phyloP scores from a whole-genome alignment of 1,284 basidiomycete genomes.

The Anthracocystis walkeri region DNA sequence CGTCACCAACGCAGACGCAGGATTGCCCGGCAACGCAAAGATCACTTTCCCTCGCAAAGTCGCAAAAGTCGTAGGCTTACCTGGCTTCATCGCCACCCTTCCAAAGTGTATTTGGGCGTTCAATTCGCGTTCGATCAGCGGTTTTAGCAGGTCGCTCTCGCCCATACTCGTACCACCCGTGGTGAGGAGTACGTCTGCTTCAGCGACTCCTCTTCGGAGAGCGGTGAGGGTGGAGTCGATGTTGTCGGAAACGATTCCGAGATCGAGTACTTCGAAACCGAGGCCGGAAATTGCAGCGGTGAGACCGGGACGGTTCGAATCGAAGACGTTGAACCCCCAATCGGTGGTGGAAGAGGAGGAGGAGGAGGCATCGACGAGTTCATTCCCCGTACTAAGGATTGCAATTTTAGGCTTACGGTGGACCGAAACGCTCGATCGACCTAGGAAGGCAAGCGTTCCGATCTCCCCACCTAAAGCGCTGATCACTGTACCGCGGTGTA shows the following conservation, averaged over 20 bases:
- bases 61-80: slow-evolving; percentile 80
- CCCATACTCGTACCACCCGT: slow-evolving; percentile 94
- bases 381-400: slow-evolving; percentile 85
- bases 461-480: slow-evolving; percentile 81
- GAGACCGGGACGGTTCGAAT: slow-evolving; percentile 85
- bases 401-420: slow-evolving; percentile 80
- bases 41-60: slow-evolving; percentile 74
- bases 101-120: slow-evolving; percentile 83
- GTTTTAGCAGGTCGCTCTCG: slow-evolving; percentile 84
- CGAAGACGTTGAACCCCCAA: slow-evolving; percentile 69
- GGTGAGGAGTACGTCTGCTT: slow-evolving; percentile 81
- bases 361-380: slow-evolving; percentile 79
- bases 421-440: slow-evolving; percentile 76
- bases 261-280: slow-evolving; percentile 82
- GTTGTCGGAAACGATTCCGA: slow-evolving; percentile 82
- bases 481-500: slow-evolving; percentile 77
- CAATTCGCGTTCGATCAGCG: slow-evolving; percentile 83
- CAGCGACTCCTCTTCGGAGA: slow-evolving; percentile 75
- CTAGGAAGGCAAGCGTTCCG: slow-evolving; percentile 85
- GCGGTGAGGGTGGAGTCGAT: slow-evolving; percentile 76
- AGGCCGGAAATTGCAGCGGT: slow-evolving; percentile 78
- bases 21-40: slow-evolving; percentile 89
- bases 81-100: slow-evolving; percentile 74
- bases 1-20: slow-evolving; percentile 86
- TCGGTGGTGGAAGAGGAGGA: slow-evolving; percentile 66